Percentiles rank a stretch among this genome's conserved stretches.
Conservation (phyloP, 306 rosid species). For the Glycine tomentella region DNA sequence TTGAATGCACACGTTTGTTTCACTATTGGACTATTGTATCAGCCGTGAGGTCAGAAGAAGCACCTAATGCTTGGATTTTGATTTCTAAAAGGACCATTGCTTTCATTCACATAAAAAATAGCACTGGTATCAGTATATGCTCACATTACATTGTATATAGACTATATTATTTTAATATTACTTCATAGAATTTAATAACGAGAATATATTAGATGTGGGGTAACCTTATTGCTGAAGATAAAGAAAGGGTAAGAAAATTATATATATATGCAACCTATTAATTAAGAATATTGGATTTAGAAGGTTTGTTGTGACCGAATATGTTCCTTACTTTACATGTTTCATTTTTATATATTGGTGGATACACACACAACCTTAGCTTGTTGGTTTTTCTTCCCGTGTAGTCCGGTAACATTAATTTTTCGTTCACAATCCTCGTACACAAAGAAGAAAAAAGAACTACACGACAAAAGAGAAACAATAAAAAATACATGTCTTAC, state of each 20-base stretch:
- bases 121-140: neutral
- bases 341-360: neutral
- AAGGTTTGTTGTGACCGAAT: too few relatives aligned
- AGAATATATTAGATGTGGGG: neutral
- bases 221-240: neutral
- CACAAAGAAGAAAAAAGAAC: neutral
- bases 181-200: neutral
- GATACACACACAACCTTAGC: neutral
- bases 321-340: neutral
- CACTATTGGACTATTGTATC: slow-evolving; percentile 6
- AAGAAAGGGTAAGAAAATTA: too few relatives aligned
- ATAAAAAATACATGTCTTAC: neutral
- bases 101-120: neutral
- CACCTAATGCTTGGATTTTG: neutral
- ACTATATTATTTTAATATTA: too few relatives aligned
- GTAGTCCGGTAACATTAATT: too few relatives aligned
- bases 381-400: neutral
- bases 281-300: too few relatives aligned
- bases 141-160: neutral
- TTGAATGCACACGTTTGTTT: slow-evolving; percentile 19
- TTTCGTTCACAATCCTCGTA: neutral
- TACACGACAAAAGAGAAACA: neutral
- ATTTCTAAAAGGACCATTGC: neutral
- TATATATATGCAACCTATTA: too few relatives aligned
- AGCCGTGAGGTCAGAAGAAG: slow-evolving; percentile 4